Evolutionary conservation across 2,329 filamentous ascomycete species (phyloP).

Genomic region (Pseudocercospora musae): DNA sequence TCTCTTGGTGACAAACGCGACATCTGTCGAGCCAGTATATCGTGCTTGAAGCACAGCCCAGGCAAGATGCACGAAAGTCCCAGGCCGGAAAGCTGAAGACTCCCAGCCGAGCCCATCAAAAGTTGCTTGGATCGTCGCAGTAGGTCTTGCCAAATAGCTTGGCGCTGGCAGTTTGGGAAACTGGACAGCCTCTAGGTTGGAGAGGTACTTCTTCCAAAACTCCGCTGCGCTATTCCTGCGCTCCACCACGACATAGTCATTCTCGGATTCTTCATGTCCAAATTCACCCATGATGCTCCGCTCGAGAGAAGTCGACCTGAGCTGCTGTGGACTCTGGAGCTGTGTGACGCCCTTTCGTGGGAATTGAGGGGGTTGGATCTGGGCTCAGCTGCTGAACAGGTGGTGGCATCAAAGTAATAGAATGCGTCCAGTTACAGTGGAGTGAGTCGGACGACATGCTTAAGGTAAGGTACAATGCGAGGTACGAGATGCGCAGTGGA

Average conservation of each 20-base stretch:
- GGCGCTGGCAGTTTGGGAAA: neutral
- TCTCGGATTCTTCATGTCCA: neutral
- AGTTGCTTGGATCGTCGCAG: neutral
- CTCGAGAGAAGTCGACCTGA: neutral
- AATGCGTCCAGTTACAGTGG: neutral
- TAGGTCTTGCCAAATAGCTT: neutral
- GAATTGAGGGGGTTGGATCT: neutral
- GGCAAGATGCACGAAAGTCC: neutral
- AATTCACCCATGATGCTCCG: neutral
- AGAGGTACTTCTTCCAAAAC: neutral
- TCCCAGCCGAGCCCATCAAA: neutral
- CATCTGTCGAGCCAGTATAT: neutral
- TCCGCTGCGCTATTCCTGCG: neutral
- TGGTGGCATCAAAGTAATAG: neutral
- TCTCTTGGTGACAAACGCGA: neutral
- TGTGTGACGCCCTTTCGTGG: neutral
- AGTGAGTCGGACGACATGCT: neutral
- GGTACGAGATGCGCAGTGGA: neutral
- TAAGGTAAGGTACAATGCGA: neutral
- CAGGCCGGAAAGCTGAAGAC: neutral
- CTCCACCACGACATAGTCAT: neutral
- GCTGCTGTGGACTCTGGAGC: neutral
- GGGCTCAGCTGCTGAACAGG: neutral
- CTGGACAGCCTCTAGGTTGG: neutral
- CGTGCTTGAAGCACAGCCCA: neutral